Evolutionary conservation across 1,139 yeast species (phyloP).

Genomic region (Hyphopichia buzzinii): DNA sequence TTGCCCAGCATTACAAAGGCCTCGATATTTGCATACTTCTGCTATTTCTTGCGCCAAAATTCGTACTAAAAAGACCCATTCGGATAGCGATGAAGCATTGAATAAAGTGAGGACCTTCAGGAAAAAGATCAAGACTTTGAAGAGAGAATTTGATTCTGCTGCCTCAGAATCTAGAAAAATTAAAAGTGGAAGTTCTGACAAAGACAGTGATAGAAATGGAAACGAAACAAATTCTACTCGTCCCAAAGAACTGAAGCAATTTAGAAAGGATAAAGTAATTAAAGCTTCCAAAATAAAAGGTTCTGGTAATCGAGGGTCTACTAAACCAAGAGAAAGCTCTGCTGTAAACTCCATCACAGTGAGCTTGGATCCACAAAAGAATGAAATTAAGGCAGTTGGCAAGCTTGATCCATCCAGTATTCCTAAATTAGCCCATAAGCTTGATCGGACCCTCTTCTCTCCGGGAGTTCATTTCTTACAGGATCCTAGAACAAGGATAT

Average conservation of each 20-base stretch:
- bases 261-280: background rate
- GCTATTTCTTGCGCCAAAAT: background rate
- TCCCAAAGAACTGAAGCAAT: background rate
- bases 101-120: background rate
- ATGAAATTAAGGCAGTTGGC: conserved; percentile 19
- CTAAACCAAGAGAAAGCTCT: background rate
- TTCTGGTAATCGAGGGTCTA: background rate
- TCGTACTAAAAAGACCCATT: background rate
- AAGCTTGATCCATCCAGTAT: conserved; percentile 25
- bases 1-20: too few relatives aligned
- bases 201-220: background rate
- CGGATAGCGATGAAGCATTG: background rate
- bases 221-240: too few relatives aligned
- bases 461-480: conserved; percentile 82
- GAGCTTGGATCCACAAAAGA: conserved; percentile 6
- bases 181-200: background rate
- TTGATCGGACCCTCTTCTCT: conserved; percentile 68
- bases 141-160: conserved; percentile 3
- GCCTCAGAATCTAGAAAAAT: too few relatives aligned
- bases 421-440: conserved; percentile 54
- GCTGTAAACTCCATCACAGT: conserved; percentile 3
- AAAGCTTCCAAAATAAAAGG: conserved; percentile 1
- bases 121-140: background rate
- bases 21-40: background rate
- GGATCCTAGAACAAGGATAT: conserved; percentile 73